These are phyloP conservation scores for Daldinia decipiens DNA, from an alignment of 495 filamentous ascomycete genomes.

Conservation along the genomic window DNA sequence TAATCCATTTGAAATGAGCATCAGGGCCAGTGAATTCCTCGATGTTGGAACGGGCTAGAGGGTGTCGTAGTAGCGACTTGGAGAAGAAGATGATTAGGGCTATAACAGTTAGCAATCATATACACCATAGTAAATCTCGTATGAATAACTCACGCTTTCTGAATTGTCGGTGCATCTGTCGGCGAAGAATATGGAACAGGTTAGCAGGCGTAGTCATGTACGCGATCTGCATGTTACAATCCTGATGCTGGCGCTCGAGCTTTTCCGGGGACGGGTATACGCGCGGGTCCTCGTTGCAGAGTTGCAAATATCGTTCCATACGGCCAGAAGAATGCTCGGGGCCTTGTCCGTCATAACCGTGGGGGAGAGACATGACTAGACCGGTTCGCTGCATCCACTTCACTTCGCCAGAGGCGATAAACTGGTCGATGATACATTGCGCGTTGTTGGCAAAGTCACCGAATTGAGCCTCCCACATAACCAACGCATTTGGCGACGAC, in stretches of 20 bases:
- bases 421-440: constrained; percentile 98
- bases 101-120: constrained; percentile 58
- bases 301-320: constrained; percentile 96
- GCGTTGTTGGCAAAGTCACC: constrained; percentile 99
- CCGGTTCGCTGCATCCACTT: constrained; percentile 99
- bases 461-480: constrained; percentile 99
- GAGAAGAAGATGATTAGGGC: constrained; percentile 97
- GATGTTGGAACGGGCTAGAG: constrained; percentile 84
- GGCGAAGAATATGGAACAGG: constrained; percentile 93
- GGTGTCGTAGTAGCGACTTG: constrained; percentile 92
- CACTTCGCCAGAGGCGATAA: constrained; percentile 94
- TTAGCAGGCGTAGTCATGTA: constrained; percentile 94
- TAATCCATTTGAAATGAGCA: constrained; percentile 95
- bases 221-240: constrained; percentile 98
- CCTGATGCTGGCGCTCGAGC: constrained; percentile 96
- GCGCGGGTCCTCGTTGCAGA: constrained; percentile 97
- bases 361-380: constrained; percentile 91
- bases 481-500: constrained; percentile 93
- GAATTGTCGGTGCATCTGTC: constrained; percentile 99
- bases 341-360: constrained; percentile 98
- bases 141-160: constrained; percentile 83
- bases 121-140: not conserved
- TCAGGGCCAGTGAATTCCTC: constrained; percentile 85
- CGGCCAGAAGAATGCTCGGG: constrained; percentile 98
- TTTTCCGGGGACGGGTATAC: constrained; percentile 87